Base-by-base conservation (phyloP, 2,329 filamentous ascomycete genomes). In the Pseudogymnoascus sp. region DNA sequence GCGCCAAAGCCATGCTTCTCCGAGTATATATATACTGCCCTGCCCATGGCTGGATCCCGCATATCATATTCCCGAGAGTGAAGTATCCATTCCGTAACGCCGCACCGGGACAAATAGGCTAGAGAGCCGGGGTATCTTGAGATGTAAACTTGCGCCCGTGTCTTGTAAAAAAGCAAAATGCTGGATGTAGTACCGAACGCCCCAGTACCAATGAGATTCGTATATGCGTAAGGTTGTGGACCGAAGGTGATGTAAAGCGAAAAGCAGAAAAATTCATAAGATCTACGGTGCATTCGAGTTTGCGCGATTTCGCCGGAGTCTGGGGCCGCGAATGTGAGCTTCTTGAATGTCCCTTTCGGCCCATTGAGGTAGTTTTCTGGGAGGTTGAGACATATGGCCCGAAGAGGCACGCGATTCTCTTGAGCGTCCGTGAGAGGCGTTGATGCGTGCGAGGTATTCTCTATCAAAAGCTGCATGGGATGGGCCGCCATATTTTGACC, bases 321-420 rank as follows among this genome's bases (percentile, higher is more conserved):
- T 54, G 47, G 47, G 47, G 11, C 47, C 47, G 6, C 47, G 29
- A 54, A 33, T 29, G 17, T 54, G 47, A 33, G 47, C 47, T 35
- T 54, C 47, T 54, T 54, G 47, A 29, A 54, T 54, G 15, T 54
- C 29, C 11, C 29, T 54, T 54, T 54, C 47, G 17, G 47, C 47
- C 47, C 47, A 54, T 7, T 31, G 29, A 2, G 47, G 29, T 54
- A 54, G 21, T n/a, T 54, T 54, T 54, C 35, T 54, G 29, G 29
- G 47, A 17, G 10, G 10, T 33, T 33, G 47, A 54, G 26, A 31
- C 5, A 17, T 9, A 13, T 8, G 9, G 29, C 29, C 47, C 17
- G 47, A 35, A 33, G 47, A 54, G 29, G 47, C 13, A 54, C 10
- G 47, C 31, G 29, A 8, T 8, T 54, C 31, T 33, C 15, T 54